These are phyloP conservation scores for Cystofilobasidium bisporidii DNA, from an alignment of 768 basidiomycete genomes.

Conservation along the genomic window DNA sequence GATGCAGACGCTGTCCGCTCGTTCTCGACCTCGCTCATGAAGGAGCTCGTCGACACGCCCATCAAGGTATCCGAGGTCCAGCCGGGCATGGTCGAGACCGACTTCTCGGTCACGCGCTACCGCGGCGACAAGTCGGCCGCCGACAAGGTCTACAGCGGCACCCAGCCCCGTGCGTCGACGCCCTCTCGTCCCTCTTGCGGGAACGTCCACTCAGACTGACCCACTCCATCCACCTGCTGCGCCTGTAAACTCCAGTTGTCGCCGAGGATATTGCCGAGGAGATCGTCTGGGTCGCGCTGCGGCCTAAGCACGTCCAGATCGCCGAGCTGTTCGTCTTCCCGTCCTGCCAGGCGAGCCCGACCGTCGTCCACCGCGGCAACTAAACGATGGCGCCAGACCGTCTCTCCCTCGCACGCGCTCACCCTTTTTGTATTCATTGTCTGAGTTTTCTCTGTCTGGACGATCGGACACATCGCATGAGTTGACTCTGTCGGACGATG, in stretches of 20 bases:
- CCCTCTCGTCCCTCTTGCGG: too few species aligned
- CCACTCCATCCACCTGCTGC: too few species aligned
- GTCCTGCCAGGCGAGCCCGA: constrained; percentile 17
- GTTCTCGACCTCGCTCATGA: constrained; percentile 69
- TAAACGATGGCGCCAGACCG: too few species aligned
- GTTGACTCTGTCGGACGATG: too few species aligned
- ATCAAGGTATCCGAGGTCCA: constrained; percentile 18
- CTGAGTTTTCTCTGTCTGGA: too few species aligned
- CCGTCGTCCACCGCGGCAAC: background rate
- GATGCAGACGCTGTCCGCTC: constrained; percentile 51
- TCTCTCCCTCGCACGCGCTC: too few species aligned
- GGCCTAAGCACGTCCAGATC: constrained; percentile 85
- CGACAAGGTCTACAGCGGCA: constrained; percentile 79
- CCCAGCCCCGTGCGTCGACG: constrained; percentile 73
- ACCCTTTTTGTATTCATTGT: too few species aligned
- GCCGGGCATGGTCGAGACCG: constrained; percentile 29
- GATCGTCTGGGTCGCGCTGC: constrained; percentile 89
- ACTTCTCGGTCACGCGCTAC: constrained; percentile 83
- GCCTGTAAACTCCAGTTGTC: constrained; percentile 47
- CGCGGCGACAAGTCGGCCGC: constrained; percentile 67
- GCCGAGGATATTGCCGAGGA: constrained; percentile 90
- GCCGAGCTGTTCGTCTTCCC: constrained; percentile 31
- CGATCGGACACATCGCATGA: too few species aligned
- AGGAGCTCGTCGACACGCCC: constrained; percentile 82
- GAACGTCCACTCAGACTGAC: too few species aligned